phyloP scores from a whole-genome alignment of 2,329 filamentous ascomycete genomes.

The Hypoxylon sp. region DNA sequence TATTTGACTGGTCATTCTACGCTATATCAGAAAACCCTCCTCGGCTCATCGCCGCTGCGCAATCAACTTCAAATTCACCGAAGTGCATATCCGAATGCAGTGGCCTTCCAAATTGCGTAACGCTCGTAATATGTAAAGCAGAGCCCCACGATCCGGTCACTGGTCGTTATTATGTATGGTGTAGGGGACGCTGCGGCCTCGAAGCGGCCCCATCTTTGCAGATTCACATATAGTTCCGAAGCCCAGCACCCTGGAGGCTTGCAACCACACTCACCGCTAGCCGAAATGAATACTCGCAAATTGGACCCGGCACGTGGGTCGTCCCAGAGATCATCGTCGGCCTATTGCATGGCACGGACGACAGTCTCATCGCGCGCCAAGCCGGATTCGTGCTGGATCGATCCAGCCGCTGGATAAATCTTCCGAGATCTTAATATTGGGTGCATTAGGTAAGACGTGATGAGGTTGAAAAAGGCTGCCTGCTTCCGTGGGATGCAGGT shows the following conservation, averaged over 20 bases:
- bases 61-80: not conserved
- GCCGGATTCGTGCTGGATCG: conserved; percentile 33
- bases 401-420: conserved; percentile 13
- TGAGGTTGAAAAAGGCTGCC: conserved; percentile 3
- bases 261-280: conserved; percentile 24
- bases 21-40: not conserved
- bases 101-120: conserved; percentile 1
- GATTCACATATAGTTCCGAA: not conserved
- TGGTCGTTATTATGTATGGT: conserved; percentile 4
- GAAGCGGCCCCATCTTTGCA: conserved; percentile 2
- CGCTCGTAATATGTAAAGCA: not conserved
- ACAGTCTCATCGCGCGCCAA: conserved; percentile 17
- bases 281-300: conserved; percentile 19
- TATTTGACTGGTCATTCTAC: not conserved
- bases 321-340: not conserved
- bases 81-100: conserved; percentile 23
- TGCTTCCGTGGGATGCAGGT: conserved; percentile 20
- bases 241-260: conserved; percentile 23
- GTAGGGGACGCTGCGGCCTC: conserved; percentile 18
- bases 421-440: conserved; percentile 25
- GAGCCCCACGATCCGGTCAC: conserved; percentile 6
- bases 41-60: not conserved
- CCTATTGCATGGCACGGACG: not conserved
- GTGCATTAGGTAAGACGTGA: not conserved
- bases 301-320: not conserved